phyloP scores from a whole-genome alignment of 805 yeast genomes.

The Yamadazyma insecticola region DNA sequence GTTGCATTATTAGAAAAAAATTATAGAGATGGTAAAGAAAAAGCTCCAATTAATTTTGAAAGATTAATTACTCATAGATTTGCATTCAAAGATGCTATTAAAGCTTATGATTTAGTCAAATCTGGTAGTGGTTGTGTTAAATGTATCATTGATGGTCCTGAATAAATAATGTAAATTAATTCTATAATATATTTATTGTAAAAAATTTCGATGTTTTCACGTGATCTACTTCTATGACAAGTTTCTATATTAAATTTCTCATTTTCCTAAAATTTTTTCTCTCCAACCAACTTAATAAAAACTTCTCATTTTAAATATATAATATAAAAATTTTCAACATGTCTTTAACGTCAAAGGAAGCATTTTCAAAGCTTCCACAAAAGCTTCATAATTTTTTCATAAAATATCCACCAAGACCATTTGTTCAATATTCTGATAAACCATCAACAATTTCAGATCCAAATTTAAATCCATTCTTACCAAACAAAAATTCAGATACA shows the following conservation, averaged over 20 bases:
- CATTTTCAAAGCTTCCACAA: slow-evolving; percentile 61
- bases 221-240: neutral
- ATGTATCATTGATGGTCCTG: slow-evolving; percentile 79
- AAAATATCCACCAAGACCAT: slow-evolving; percentile 83
- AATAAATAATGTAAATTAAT: slow-evolving; percentile 14
- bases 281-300: neutral
- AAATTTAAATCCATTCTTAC: slow-evolving; percentile 80
- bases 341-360: slow-evolving; percentile 34
- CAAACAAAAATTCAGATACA: slow-evolving; percentile 80
- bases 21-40: slow-evolving; percentile 35
- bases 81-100: slow-evolving; percentile 64
- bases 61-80: slow-evolving; percentile 70
- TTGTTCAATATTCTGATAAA: slow-evolving; percentile 55
- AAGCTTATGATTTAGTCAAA: slow-evolving; percentile 70
- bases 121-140: slow-evolving; percentile 69
- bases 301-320: neutral
- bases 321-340: slow-evolving; percentile 11
- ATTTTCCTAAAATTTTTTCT: neutral
- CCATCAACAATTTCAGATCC: slow-evolving; percentile 65
- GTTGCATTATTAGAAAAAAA: slow-evolving; percentile 63
- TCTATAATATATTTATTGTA: neutral
- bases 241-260: neutral
- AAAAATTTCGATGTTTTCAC: neutral
- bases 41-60: slow-evolving; percentile 53
- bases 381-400: slow-evolving; percentile 70